These are phyloP conservation scores for Orbilia ellipsospora DNA, from an alignment of 2,329 filamentous ascomycete species.

Conservation along the genomic window DNA sequence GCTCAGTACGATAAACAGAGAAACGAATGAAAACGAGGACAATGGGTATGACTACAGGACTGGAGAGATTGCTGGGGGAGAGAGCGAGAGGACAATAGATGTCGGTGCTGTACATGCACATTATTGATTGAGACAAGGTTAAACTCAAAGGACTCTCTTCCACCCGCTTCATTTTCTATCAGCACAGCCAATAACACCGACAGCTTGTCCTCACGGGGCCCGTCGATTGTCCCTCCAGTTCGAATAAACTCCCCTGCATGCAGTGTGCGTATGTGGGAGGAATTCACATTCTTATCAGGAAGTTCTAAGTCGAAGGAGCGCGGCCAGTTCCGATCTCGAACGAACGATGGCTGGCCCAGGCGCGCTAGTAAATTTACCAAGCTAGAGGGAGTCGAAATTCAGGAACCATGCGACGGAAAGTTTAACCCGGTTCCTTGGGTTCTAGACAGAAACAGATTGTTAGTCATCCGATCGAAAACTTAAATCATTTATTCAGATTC, in stretches of 20 bases:
- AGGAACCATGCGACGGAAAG: constrained; percentile 43
- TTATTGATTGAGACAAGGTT: not conserved
- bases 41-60: too few species aligned
- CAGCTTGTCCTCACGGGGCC: constrained; percentile 16
- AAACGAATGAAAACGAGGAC: too few species aligned
- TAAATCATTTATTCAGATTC: too few species aligned
- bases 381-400: constrained; percentile 20
- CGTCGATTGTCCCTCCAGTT: constrained; percentile 11
- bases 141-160: not conserved
- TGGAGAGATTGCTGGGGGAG: too few species aligned
- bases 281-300: constrained; percentile 52
- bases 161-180: too few species aligned
- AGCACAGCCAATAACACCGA: constrained; percentile 28
- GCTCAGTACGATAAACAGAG: too few species aligned
- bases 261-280: constrained; percentile 23
- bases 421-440: constrained; percentile 15
- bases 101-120: not conserved
- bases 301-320: constrained; percentile 36
- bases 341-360: not conserved
- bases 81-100: too few species aligned
- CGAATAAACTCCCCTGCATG: constrained; percentile 29
- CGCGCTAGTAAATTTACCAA: not conserved
- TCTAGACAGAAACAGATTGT: not conserved
- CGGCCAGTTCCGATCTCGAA: constrained; percentile 42
- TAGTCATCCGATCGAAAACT: too few species aligned